Percentiles rank a stretch among this genome's conserved stretches.
phyloP scores from a whole-genome alignment of 345 rosid genomes.

The Populus euphratica region DNA sequence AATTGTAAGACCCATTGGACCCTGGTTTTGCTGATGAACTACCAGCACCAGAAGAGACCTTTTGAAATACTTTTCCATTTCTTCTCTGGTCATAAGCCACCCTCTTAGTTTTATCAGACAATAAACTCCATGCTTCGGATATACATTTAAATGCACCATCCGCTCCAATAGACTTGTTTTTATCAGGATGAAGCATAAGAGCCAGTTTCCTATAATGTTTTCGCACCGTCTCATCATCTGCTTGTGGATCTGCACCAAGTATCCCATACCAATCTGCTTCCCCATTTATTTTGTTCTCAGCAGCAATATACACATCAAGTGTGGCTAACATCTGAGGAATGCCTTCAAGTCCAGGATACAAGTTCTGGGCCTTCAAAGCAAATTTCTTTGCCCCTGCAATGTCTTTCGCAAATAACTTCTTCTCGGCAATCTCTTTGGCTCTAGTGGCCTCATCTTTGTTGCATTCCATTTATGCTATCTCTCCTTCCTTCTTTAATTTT shows the following conservation, averaged over 20 bases:
- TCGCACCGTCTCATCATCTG: constrained; percentile 57
- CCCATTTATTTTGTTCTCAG: constrained; percentile 56
- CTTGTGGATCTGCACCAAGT: constrained; percentile 54
- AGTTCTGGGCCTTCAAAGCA: constrained; percentile 67
- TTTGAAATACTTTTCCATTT: constrained; percentile 33
- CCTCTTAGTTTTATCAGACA: constrained; percentile 67
- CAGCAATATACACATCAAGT: constrained; percentile 60
- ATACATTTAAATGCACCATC: constrained; percentile 73
- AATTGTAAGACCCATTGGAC: constrained; percentile 39
- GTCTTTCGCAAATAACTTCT: constrained; percentile 65
- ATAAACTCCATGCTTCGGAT: constrained; percentile 50
- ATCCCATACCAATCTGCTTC: constrained; percentile 80
- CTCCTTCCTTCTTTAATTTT: background rate
- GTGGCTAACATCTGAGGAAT: constrained; percentile 52
- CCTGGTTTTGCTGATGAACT: constrained; percentile 29
- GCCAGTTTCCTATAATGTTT: constrained; percentile 69
- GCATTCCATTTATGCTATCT: constrained; percentile 59
- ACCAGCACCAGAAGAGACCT: constrained; percentile 38
- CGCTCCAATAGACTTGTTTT: constrained; percentile 76
- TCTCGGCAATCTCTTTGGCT: constrained; percentile 86
- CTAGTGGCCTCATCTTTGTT: constrained; percentile 83
- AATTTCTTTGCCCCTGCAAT: constrained; percentile 67
- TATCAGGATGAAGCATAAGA: constrained; percentile 80
- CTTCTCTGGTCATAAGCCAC: constrained; percentile 50
- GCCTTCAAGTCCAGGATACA: constrained; percentile 74